Base-by-base conservation (phyloP, 2,329 filamentous ascomycete species). In the Lecanicillium sp. region DNA sequence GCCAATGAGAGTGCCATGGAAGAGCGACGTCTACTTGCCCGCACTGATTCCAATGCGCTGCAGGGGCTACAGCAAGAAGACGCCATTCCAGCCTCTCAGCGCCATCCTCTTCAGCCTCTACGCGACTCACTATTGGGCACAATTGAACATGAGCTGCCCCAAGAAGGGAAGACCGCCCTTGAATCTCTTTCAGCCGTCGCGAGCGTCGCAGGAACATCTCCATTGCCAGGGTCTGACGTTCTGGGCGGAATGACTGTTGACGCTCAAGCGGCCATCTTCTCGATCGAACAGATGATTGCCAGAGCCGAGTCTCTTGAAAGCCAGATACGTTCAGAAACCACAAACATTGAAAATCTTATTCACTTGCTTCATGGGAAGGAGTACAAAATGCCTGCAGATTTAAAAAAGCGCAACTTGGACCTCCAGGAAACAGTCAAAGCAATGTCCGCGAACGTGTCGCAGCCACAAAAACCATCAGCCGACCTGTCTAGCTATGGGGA, bases 1-100 rank as follows among this genome's bases (percentile, higher is more conserved):
- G 68, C 79, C 30, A 94, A 92, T 55, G 88, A 95, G 54, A 64
- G 75, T 11, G 84, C 83, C 5, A 83, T 89, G 46, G 84, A 89
- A 50, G 79, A 85, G 48, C 68, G 71, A 13, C 64, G 66, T 3
- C 59, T 81, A 2, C 51, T 85, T 9, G 65, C 72, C 19, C 64
- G 67, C 15, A 63, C 82, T 13, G 79, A 87, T 48, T 65, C 70
- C 27, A 65, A 71, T 20, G 74, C 80, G 2, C 59, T 86, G 4
- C 60, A 66, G 12, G 71, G 78, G 41, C 53, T 82, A 9, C 43
- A 43, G n/a, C 44, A 45, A 13, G 32, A 40, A 14, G 33, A 18
- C 34, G 35, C 15, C 38, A 40, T 9, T 58, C 65, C 35, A 60
- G 61, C 13, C 16, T 13, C 33, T 16, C 18, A 11, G 5, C 31